phyloP scores from a whole-genome alignment of 2,329 filamentous ascomycete genomes.

The Claviceps pusilla region DNA sequence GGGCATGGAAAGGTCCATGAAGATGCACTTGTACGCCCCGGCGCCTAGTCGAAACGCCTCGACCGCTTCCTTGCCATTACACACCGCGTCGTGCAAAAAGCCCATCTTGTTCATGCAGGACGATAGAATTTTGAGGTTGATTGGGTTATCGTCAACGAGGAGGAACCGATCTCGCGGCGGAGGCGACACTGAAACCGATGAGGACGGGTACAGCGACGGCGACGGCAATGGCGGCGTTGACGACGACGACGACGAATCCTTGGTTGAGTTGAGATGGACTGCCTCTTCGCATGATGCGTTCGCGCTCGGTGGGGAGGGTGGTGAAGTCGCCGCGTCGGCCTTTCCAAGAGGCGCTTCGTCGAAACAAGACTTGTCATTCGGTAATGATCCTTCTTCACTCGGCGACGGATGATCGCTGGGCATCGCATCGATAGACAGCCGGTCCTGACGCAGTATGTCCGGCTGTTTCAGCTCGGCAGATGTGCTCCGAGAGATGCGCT shows the following conservation, averaged over 20 bases:
- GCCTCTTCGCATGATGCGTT: background rate
- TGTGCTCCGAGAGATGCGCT: background rate
- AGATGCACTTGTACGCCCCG: slow-evolving; percentile 10
- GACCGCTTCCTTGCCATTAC: slow-evolving; percentile 16
- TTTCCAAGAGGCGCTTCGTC: background rate
- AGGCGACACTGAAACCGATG: background rate
- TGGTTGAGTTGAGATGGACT: background rate
- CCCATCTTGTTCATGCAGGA: slow-evolving; percentile 15
- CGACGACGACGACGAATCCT: background rate
- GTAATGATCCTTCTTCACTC: background rate
- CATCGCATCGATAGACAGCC: background rate
- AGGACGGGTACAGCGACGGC: background rate
- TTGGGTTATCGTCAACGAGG: slow-evolving; percentile 23
- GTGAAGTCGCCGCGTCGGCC: background rate
- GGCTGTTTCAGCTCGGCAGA: background rate
- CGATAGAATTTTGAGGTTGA: slow-evolving; percentile 19
- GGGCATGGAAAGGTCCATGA: slow-evolving; percentile 38
- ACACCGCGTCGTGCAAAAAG: slow-evolving; percentile 9
- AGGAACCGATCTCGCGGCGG: slow-evolving; percentile 2
- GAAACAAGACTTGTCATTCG: background rate
- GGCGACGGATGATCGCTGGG: background rate
- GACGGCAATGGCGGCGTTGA: background rate
- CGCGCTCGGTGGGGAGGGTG: background rate
- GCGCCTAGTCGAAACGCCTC: slow-evolving; percentile 10
- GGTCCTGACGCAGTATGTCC: background rate